Percentiles rank a stretch among this genome's conserved stretches.
Evolutionary conservation across 768 basidiomycete genomes (phyloP).

Genomic region (Suillus subalutaceus): DNA sequence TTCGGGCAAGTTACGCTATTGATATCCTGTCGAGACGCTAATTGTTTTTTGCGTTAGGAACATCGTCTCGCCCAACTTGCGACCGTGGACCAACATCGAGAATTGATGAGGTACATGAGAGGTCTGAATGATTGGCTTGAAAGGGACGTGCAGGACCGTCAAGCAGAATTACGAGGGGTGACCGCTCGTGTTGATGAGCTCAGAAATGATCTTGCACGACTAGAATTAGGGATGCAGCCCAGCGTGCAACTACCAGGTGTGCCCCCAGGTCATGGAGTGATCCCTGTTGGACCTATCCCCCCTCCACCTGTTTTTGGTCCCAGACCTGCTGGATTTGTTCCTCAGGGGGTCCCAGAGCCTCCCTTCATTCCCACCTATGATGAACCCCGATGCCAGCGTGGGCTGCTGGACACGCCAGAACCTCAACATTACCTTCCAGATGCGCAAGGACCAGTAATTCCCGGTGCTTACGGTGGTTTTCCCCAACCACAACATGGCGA

Average conservation of each 20-base stretch:
- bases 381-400: slow-evolving; percentile 15
- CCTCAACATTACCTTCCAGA: slow-evolving; percentile 24
- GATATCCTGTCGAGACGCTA: slow-evolving; percentile 6
- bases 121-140: slow-evolving; percentile 79
- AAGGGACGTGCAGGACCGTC: slow-evolving; percentile 78
- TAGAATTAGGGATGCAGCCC: slow-evolving; percentile 45
- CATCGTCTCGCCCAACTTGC: slow-evolving; percentile 75
- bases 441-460: slow-evolving; percentile 41
- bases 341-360: slow-evolving; percentile 16
- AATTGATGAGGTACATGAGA: slow-evolving; percentile 78
- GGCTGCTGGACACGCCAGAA: slow-evolving; percentile 24
- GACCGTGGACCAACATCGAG: slow-evolving; percentile 77
- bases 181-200: slow-evolving; percentile 60
- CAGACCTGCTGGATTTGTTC: slow-evolving; percentile 29
- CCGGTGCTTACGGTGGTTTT: slow-evolving; percentile 8
- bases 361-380: slow-evolving; percentile 26
- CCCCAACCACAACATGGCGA: slow-evolving; percentile 11
- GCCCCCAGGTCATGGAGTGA: slow-evolving; percentile 5
- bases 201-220: slow-evolving; percentile 44
- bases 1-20: slow-evolving; percentile 50
- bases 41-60: slow-evolving; percentile 49
- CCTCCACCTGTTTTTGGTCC: slow-evolving; percentile 19
- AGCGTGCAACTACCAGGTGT: neutral
- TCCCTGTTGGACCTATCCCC: slow-evolving; percentile 19
- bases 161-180: slow-evolving; percentile 69